Evolutionary conservation across 1,284 basidiomycete species (phyloP).

Genomic region (Ustilago sp.): DNA sequence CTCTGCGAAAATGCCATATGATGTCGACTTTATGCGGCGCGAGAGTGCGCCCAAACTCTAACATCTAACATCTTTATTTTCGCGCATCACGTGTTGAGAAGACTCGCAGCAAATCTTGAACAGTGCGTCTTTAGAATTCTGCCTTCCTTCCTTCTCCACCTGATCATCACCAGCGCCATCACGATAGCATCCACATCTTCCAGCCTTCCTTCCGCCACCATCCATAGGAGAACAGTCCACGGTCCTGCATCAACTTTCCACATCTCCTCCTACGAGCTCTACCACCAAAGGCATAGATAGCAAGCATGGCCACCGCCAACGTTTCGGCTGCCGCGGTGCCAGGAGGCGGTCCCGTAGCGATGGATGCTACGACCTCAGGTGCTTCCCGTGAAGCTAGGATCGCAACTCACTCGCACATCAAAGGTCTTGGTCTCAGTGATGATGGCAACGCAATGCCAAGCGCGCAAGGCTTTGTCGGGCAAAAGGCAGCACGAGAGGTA

Average conservation of each 20-base stretch:
- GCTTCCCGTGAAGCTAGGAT: conserved; percentile 73
- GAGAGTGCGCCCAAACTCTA: background rate
- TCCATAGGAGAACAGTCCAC: background rate
- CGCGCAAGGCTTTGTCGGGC: conserved; percentile 89
- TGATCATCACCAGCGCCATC: conserved; percentile 9
- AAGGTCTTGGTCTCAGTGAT: conserved; percentile 88
- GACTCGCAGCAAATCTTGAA: conserved; percentile 24
- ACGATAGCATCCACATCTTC: conserved; percentile 7
- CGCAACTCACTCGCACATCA: conserved; percentile 92
- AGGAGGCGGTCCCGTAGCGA: conserved; percentile 37
- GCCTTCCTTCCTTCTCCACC: conserved; percentile 5
- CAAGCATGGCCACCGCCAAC: conserved; percentile 35
- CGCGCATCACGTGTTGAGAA: conserved; percentile 21
- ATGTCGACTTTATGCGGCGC: too few relatives aligned
- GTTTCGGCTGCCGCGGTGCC: conserved; percentile 28
- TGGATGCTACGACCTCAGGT: conserved; percentile 33
- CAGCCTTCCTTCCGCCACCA: background rate
- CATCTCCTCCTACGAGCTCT: background rate
- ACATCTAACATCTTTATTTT: background rate
- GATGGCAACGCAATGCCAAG: conserved; percentile 81
- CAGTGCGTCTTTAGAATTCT: conserved; percentile 19
- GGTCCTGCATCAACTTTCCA: background rate
- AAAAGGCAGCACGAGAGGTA: conserved; percentile 84
- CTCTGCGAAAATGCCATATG: too few relatives aligned
- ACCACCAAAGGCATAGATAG: background rate